phyloP scores from a whole-genome alignment of 192 early-diverging fungal genomes.

The Chytriomyces sp. region DNA sequence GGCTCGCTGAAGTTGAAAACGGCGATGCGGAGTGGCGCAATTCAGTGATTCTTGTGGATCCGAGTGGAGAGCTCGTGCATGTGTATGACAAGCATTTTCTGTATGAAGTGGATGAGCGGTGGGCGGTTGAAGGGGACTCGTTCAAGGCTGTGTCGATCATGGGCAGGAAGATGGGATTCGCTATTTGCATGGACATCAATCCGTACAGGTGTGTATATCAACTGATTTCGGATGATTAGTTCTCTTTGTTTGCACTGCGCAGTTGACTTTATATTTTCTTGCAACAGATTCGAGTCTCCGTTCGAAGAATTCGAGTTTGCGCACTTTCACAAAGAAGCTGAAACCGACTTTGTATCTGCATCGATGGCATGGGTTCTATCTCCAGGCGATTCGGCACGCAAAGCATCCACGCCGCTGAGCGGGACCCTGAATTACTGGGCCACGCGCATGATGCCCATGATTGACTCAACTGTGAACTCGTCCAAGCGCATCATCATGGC shows the following conservation, averaged over 20 bases:
- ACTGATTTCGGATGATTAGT: not conserved
- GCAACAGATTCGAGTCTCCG: constrained; percentile 57
- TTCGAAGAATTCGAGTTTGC: constrained; percentile 76
- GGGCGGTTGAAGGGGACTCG: constrained; percentile 73
- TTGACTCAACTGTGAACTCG: not conserved
- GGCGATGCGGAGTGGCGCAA: constrained; percentile 55
- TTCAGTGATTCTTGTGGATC: constrained; percentile 63
- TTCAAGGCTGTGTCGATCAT: constrained; percentile 43
- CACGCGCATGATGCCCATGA: constrained; percentile 22
- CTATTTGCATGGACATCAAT: constrained; percentile 88
- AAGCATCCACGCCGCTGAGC: not conserved
- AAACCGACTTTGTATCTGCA: not conserved
- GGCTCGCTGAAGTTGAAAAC: constrained; percentile 24
- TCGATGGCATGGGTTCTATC: constrained; percentile 74
- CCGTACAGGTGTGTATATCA: constrained; percentile 51
- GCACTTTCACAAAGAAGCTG: constrained; percentile 55
- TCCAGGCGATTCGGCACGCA: not conserved
- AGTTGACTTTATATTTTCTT: not conserved
- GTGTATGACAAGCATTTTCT: constrained; percentile 77
- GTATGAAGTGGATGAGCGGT: constrained; percentile 72
- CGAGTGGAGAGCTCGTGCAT: constrained; percentile 44
- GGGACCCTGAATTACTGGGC: constrained; percentile 27
- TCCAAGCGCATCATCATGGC: constrained; percentile 18
- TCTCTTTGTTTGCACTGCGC: not conserved
- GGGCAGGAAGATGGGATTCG: constrained; percentile 65